Evolutionary conservation across 768 basidiomycete species (phyloP), one percentile per base, ranked within the genome.

Genomic region (Mycena latifolia): DNA sequence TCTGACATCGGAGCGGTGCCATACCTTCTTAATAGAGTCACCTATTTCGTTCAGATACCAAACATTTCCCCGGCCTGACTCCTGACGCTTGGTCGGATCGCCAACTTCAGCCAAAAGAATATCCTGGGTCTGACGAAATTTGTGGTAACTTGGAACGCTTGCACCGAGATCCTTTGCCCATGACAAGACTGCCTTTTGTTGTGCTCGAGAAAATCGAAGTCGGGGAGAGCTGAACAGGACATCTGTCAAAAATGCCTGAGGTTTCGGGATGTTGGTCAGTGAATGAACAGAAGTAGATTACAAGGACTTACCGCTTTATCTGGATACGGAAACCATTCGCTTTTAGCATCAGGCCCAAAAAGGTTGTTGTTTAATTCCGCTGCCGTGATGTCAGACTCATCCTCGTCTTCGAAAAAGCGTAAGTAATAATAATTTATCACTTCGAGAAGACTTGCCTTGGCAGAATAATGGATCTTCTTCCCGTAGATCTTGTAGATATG

Each of bases 141-240:
- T 47, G 35, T 77, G 70, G 28, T 76, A 55, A 0, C 66, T 72
- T 0, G 77, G 78, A 0, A 79, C 73, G 28, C 73, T 66, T 14
- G 76, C 78, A 0, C 78, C 74, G 3, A 81, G 63, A 0, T 70
- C 73, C 39, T 65, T 74, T 1, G 72, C 77, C 75, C 75, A 81
- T 0, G 51, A 51, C 3, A 79, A 56, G 5, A 81, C 61, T 0
- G 75, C 75, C 18, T 53, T 63, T 57, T 80, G 70, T 39, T 80
- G 78, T 2, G 61, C 63, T 3, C 67, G 56, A 1, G 75, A 81
- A 61, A 81, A 80, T n/a, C 71, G 66, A 0, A 78, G 70, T 11
- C 58, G 63, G 0, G 76, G 72, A 2, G 78, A 79, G 48, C 75
- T 77, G 46, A 80, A 80, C 2, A 80, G 62, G 3, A 79, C 61